Base-by-base conservation (phyloP, 2,329 filamentous ascomycete species). In the Aspergillus transmontanensis region DNA sequence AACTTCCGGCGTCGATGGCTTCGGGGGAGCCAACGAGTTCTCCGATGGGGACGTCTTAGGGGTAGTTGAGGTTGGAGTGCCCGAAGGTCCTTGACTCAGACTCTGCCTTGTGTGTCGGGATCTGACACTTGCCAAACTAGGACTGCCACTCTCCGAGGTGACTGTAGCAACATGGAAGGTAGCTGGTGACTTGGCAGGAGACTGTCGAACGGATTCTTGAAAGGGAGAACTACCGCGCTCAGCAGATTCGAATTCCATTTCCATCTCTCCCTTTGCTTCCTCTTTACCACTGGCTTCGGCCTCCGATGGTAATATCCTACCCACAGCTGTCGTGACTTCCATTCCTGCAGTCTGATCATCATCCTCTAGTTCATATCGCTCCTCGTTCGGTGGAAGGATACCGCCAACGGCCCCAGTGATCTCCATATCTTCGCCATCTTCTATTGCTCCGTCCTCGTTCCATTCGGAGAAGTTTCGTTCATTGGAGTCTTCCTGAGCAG, bases 321-420 rank as follows among this genome's bases (percentile, higher is more conserved):
- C 89, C 54, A 90, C 80, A 6, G 85, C 86, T 53, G 82, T 82
- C 2, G 89, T 91, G 73, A 91, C 86, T 53, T 91, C 89, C 89
- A 91, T 91, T 0, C 83, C 87, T 73, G 85, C 82, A 1, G 86
- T 88, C 57, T 77, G 71, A 59, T 79, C 79, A 5, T 80, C 79
- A 67, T 69, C 79, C 66, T 67, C 72, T 54, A 63, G 73, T 68
- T 79, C 79, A 12, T 72, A 76, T 62, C 73, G 75, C 66, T 79
- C 76, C 48, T 79, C 75, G 58, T 76, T 76, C 16, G 77, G 71
- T 39, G 75, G 71, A 39, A 81, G 69, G 46, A 81, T 83, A 28
- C 79, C 79, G 61, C 81, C 81, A 67, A 81, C 72, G 28, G 81
- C 81, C 32, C 76, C 72, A 10, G 80, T 83, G 62, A 91, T 88